These are phyloP conservation scores for Porcisia hertigi DNA, from an alignment of 208 protist genomes.

Conservation along the genomic window DNA sequence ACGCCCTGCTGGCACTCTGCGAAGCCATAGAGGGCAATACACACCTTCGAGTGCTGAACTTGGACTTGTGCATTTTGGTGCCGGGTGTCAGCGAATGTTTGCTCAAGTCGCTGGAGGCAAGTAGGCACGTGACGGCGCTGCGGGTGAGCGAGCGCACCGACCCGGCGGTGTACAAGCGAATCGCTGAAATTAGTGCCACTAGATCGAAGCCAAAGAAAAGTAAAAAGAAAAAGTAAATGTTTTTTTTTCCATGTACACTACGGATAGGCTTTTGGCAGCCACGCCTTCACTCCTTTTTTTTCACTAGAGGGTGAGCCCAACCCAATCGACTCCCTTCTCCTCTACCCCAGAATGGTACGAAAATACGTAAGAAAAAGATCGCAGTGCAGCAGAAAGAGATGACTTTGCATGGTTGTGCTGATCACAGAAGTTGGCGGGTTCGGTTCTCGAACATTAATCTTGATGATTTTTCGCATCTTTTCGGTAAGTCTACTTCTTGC, in stretches of 20 bases:
- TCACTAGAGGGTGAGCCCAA: neutral
- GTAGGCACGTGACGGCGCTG: conserved; percentile 48
- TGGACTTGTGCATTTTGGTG: conserved; percentile 77
- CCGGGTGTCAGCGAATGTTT: conserved; percentile 51
- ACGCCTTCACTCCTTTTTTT: conserved; percentile 4
- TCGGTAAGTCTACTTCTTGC: neutral
- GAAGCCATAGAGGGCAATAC: conserved; percentile 68
- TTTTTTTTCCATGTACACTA: conserved; percentile 15
- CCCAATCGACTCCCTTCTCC: neutral
- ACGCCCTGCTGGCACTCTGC: conserved; percentile 74
- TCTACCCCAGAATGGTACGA: neutral
- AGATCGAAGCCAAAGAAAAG: conserved; percentile 49
- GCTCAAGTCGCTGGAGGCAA: conserved; percentile 55
- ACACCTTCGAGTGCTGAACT: conserved; percentile 57
- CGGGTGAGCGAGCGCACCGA: conserved; percentile 70
- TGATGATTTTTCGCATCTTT: neutral
- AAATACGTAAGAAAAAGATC: neutral
- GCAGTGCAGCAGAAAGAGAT: neutral
- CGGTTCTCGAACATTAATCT: neutral
- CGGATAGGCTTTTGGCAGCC: neutral
- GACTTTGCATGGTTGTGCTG: neutral
- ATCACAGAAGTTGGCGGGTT: neutral
- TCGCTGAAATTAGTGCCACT: conserved; percentile 52
- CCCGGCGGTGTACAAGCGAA: conserved; percentile 58
- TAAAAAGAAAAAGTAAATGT: conserved; percentile 24